Conservation (phyloP, 805 yeast species). For the Ogataea parapolymorpha region DNA sequence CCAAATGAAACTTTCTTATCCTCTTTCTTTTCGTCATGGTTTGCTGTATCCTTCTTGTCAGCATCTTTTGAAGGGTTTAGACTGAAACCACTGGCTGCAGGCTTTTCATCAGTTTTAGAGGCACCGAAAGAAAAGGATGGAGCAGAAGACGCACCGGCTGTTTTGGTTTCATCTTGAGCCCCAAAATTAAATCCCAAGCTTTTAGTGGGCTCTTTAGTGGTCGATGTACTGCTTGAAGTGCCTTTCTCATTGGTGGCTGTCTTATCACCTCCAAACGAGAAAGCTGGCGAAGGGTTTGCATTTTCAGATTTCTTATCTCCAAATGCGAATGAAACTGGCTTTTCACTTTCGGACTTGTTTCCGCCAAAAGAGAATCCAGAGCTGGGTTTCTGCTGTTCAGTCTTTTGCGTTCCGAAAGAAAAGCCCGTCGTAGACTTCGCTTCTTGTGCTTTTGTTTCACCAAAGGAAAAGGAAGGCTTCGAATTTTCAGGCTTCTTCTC, state of each 20-base stretch:
- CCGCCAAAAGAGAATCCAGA: slow-evolving; percentile 13
- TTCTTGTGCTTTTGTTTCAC: slow-evolving; percentile 13
- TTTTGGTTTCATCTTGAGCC: slow-evolving; percentile 8
- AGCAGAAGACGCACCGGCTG: not conserved
- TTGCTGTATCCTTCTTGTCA: slow-evolving; percentile 14
- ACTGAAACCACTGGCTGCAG: slow-evolving; percentile 7
- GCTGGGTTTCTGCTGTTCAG: slow-evolving; percentile 11
- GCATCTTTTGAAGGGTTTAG: slow-evolving; percentile 4
- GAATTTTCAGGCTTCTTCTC: not conserved
- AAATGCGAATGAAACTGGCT: not conserved
- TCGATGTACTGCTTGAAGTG: not conserved
- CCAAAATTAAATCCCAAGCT: slow-evolving; percentile 10
- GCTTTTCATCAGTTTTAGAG: slow-evolving; percentile 23
- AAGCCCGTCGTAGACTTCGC: slow-evolving; percentile 11
- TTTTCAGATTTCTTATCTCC: not conserved
- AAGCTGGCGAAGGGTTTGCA: slow-evolving; percentile 1
- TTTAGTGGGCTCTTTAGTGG: not conserved
- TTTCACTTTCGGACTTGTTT: slow-evolving; percentile 5
- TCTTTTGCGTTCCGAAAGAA: slow-evolving; percentile 4
- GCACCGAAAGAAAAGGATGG: slow-evolving; percentile 14
- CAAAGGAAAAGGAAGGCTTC: slow-evolving; percentile 9
- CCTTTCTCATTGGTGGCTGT: slow-evolving; percentile 2
- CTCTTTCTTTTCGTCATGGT: slow-evolving; percentile 12
- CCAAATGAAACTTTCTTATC: slow-evolving; percentile 24
- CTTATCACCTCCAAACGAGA: slow-evolving; percentile 11